A percentile compares a stretch with the other conserved stretches of the same genome.
phyloP scores from a whole-genome alignment of 805 yeast species.

The Metschnikowia cerradonensis region DNA sequence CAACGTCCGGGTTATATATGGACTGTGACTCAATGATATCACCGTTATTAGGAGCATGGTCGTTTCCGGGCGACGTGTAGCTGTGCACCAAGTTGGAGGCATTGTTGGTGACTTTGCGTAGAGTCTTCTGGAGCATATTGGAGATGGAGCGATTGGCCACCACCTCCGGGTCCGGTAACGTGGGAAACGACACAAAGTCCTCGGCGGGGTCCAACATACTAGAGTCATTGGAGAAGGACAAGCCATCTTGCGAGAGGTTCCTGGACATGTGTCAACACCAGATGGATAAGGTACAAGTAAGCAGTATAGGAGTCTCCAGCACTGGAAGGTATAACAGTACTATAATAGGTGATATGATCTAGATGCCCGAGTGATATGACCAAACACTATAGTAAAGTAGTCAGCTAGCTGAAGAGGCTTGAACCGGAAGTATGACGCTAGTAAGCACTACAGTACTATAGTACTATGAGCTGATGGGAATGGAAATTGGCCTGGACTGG shows the following conservation, averaged over 20 bases:
- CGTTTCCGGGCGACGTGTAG: constrained; percentile 8
- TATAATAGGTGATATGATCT: too few relatives aligned
- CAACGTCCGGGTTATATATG: neutral
- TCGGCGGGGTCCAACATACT: constrained; percentile 9
- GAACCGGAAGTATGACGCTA: too few relatives aligned
- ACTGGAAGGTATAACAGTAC: too few relatives aligned
- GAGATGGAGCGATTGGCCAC: constrained; percentile 32
- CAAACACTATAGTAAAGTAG: too few relatives aligned
- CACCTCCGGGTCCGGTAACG: constrained; percentile 40
- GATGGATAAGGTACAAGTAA: too few relatives aligned
- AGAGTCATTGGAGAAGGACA: constrained; percentile 3
- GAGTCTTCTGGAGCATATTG: constrained; percentile 33
- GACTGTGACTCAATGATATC: constrained; percentile 12
- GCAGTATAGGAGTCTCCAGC: too few relatives aligned
- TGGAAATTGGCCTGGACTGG: too few relatives aligned
- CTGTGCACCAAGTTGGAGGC: constrained; percentile 35
- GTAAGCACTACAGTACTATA: too few relatives aligned
- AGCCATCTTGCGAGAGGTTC: constrained; percentile 1
- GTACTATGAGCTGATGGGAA: too few relatives aligned
- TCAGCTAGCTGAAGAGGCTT: too few relatives aligned
- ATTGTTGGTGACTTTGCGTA: constrained; percentile 40
- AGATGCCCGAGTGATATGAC: too few relatives aligned
- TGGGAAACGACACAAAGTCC: constrained; percentile 42
- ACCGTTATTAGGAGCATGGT: neutral
- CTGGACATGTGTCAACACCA: neutral